A percentile compares a stretch with the other conserved stretches of the same genome.
phyloP scores from a whole-genome alignment of 352 stramenopile species.

The Thraustochytrium striatum region DNA sequence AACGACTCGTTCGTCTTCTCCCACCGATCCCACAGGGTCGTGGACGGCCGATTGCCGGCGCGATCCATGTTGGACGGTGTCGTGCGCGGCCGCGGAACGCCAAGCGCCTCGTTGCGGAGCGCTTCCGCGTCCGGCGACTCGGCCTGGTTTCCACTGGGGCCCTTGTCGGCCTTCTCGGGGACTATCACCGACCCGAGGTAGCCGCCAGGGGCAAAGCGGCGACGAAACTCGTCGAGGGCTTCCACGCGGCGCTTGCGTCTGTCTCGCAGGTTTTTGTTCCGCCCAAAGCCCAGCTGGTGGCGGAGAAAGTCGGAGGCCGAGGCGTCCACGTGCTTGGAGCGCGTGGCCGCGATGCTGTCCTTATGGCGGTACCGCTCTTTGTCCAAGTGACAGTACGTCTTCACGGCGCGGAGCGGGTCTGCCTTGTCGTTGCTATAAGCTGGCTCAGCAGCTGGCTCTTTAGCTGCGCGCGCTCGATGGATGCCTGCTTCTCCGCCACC shows the following conservation, averaged over 20 bases:
- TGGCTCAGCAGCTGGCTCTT: slow-evolving; percentile 2
- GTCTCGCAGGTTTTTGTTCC: slow-evolving; percentile 1
- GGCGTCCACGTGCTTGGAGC: background rate
- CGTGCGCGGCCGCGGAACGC: background rate
- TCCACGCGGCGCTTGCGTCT: background rate
- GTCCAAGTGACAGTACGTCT: background rate
- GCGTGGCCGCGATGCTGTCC: background rate
- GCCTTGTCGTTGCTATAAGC: background rate
- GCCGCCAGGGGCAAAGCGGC: slow-evolving; percentile 21
- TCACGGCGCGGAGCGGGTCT: background rate
- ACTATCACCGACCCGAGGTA: background rate
- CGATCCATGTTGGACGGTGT: background rate
- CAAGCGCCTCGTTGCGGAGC: background rate
- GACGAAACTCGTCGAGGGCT: background rate
- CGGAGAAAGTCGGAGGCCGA: slow-evolving; percentile 21
- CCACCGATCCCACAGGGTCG: too few species aligned
- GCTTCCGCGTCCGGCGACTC: background rate
- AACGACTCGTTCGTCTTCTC: background rate
- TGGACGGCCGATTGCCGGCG: background rate
- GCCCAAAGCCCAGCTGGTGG: slow-evolving; percentile 23
- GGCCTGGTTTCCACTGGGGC: background rate
- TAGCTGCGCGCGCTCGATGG: too few species aligned
- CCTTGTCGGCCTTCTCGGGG: background rate
- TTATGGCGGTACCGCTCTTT: slow-evolving; percentile 27
- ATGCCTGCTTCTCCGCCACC: too few species aligned